Conservation (phyloP, 371 early-diverging fungal genomes). For the Funneliformis caledonium region DNA sequence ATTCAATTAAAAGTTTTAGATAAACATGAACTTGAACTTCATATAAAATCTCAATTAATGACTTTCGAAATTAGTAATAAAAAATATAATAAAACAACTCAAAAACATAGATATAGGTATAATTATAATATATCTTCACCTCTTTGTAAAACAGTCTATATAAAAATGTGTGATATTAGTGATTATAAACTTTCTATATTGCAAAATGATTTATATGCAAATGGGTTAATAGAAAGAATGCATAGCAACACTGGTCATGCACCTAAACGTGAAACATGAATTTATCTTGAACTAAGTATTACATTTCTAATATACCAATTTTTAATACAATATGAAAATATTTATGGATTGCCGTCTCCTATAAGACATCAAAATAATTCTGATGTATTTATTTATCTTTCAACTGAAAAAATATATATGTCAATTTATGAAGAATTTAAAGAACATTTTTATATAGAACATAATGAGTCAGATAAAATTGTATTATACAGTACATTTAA, state of each 20-base stretch:
- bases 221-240: neutral
- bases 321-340: neutral
- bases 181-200: neutral
- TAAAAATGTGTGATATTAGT: conserved; percentile 4
- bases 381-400: neutral
- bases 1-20: neutral
- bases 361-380: neutral
- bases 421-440: conserved; percentile 2
- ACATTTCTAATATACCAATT: neutral
- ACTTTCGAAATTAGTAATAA: conserved; percentile 2
- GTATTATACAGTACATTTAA: neutral
- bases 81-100: neutral
- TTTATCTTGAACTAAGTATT: neutral
- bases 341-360: neutral
- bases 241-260: neutral
- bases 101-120: conserved; percentile 11
- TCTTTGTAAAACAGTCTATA: neutral
- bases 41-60: conserved; percentile 14
- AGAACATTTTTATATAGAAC: neutral
- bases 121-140: neutral
- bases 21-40: neutral
- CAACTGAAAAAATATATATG: neutral
- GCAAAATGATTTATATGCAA: neutral
- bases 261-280: neutral
- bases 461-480: neutral